A percentile compares a stretch with the other conserved stretches of the same genome.
Conservation (phyloP, 352 stramenopile genomes). For the Plasmopara halstedii region DNA sequence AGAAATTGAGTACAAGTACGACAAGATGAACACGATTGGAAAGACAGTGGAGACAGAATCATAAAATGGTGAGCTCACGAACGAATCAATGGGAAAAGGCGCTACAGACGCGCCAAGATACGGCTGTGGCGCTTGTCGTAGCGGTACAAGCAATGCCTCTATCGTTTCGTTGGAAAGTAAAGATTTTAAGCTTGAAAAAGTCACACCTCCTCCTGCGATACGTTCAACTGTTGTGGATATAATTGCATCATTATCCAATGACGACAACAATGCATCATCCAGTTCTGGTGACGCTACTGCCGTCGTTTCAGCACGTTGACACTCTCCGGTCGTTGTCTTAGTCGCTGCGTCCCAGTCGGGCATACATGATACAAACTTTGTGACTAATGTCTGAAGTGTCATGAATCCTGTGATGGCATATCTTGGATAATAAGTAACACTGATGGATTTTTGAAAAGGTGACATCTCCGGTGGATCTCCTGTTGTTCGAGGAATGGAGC, state of each 20-base stretch:
- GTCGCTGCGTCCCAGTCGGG: constrained; percentile 13
- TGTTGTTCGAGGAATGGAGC: constrained; percentile 1
- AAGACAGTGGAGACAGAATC: constrained; percentile 63
- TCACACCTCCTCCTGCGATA: constrained; percentile 9
- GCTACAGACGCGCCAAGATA: constrained; percentile 35
- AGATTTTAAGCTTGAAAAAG: constrained; percentile 17
- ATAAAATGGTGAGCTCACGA: constrained; percentile 67
- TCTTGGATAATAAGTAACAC: constrained; percentile 10
- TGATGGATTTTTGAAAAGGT: constrained; percentile 17
- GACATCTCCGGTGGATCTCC: constrained; percentile 4
- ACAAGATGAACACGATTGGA: constrained; percentile 86
- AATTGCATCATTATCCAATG: constrained; percentile 37
- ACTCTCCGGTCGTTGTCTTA: constrained; percentile 13
- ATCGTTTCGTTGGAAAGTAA: constrained; percentile 21
- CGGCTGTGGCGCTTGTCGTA: constrained; percentile 53
- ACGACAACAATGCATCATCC: constrained; percentile 26
- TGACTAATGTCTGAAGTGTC: constrained; percentile 19
- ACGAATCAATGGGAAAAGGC: constrained; percentile 50
- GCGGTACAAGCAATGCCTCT: constrained; percentile 34
- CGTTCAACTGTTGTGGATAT: constrained; percentile 22
- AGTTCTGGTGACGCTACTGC: constrained; percentile 20
- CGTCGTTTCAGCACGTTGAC: constrained; percentile 12
- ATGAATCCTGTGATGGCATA: constrained; percentile 20
- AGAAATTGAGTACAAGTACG: constrained; percentile 87
- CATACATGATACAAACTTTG: constrained; percentile 19